phyloP scores from a whole-genome alignment of 805 yeast species.

The Candida peoriensis region DNA sequence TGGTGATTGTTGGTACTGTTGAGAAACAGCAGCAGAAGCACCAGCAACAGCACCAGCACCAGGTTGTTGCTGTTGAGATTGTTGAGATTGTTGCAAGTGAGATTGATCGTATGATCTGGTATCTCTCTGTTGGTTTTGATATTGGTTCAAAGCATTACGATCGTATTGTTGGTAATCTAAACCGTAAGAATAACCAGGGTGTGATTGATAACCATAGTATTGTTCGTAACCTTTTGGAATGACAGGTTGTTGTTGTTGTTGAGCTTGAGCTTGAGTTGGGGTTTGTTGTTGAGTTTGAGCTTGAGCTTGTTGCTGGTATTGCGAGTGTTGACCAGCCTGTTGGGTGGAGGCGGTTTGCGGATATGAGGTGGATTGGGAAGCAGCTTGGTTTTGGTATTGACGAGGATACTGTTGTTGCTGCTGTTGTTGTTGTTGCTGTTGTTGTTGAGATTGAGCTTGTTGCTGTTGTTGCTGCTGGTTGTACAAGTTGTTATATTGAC shows the following conservation, averaged over 20 bases:
- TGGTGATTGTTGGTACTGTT: constrained; percentile 23
- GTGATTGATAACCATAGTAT: constrained; percentile 19
- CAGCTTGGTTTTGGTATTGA: constrained; percentile 12
- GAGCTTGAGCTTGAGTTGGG: constrained; percentile 8
- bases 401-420: constrained; percentile 10
- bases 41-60: constrained; percentile 2
- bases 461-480: constrained; percentile 16
- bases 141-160: constrained; percentile 5
- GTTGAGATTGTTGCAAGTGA: constrained; percentile 13
- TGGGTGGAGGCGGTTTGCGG: constrained; percentile 1
- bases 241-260: constrained; percentile 16
- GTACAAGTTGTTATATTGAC: constrained; percentile 1
- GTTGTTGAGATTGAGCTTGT: constrained; percentile 10
- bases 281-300: constrained; percentile 18
- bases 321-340: constrained; percentile 17
- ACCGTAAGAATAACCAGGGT: constrained; percentile 13
- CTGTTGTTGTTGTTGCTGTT: constrained; percentile 10
- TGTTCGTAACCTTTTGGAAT: constrained; percentile 32
- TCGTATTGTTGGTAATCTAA: constrained; percentile 10
- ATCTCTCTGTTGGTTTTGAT: constrained; percentile 8
- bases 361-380: constrained; percentile 7
- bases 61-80: constrained; percentile 2
- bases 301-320: constrained; percentile 9
- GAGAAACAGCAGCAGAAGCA: background rate
- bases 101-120: constrained; percentile 11